A percentile compares a stretch with the other conserved stretches of the same genome.
Conservation (phyloP, 768 basidiomycete species). For the Nevesoporus exiguus region DNA sequence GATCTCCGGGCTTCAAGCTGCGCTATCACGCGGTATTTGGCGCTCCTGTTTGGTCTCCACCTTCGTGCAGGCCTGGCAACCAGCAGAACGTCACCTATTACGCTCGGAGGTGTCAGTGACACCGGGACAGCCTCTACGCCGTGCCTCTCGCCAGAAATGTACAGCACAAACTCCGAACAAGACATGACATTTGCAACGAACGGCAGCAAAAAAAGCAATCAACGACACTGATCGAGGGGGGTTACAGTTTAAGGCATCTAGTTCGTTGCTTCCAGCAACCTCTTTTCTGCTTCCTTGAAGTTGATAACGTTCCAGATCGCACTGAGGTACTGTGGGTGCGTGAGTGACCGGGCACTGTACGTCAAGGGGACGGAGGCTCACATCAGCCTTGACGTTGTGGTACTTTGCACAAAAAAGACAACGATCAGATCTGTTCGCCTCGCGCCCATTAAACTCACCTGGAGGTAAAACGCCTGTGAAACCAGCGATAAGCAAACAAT, state of each 20-base stretch:
- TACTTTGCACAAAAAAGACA: conserved; percentile 50
- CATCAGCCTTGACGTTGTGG: conserved; percentile 91
- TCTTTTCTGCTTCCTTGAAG: conserved; percentile 85
- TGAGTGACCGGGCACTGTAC: conserved; percentile 2
- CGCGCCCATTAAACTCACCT: conserved; percentile 9
- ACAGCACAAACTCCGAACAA: neutral
- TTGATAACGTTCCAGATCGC: conserved; percentile 97
- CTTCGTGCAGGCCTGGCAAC: neutral
- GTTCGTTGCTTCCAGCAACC: conserved; percentile 39
- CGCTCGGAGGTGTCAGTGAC: neutral
- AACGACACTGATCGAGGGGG: too few relatives aligned
- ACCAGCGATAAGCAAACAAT: conserved; percentile 4
- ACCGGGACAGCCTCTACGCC: neutral
- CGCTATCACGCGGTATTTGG: too few relatives aligned
- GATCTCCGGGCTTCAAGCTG: too few relatives aligned
- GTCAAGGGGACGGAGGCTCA: conserved; percentile 48
- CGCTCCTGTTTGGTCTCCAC: too few relatives aligned
- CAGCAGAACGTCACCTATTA: neutral
- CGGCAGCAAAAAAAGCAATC: too few relatives aligned
- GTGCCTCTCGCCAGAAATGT: neutral
- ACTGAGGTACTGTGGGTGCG: conserved; percentile 68
- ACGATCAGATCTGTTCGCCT: conserved; percentile 1
- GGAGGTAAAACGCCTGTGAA: conserved; percentile 65
- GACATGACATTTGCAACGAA: neutral
- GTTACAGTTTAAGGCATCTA: conserved; percentile 10